These are phyloP conservation scores for Aspergillus piperis DNA, from an alignment of 2,329 filamentous ascomycete genomes.

Conservation along the genomic window DNA sequence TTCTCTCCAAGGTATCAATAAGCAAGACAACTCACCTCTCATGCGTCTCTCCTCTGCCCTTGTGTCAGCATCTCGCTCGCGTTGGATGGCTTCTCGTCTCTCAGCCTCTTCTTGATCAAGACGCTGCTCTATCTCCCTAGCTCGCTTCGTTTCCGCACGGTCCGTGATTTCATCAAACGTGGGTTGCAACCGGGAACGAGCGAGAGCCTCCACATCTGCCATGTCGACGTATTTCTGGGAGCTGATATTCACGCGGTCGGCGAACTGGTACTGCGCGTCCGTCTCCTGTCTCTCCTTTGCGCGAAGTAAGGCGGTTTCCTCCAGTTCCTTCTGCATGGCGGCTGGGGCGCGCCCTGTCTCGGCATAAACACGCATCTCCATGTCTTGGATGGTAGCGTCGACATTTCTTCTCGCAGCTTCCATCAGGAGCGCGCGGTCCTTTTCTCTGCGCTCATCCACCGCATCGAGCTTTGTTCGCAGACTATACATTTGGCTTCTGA, in stretches of 20 bases:
- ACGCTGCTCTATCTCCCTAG: conserved; percentile 63
- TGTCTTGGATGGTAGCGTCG: conserved; percentile 71
- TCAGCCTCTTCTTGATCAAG: conserved; percentile 67
- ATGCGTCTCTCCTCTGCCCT: conserved; percentile 32
- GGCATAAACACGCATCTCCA: conserved; percentile 78
- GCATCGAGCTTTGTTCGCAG: conserved; percentile 66
- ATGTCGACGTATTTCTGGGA: conserved; percentile 78
- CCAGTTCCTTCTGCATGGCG: conserved; percentile 73
- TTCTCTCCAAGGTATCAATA: too few species aligned
- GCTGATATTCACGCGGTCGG: conserved; percentile 67
- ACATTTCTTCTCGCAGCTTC: conserved; percentile 84
- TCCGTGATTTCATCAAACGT: conserved; percentile 82
- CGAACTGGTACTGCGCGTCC: conserved; percentile 59
- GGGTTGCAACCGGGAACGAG: conserved; percentile 74
- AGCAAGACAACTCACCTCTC: conserved; percentile 27
- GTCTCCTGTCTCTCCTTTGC: conserved; percentile 65
- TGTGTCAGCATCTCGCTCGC: conserved; percentile 41
- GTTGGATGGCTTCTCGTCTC: conserved; percentile 54
- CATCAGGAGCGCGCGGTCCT: conserved; percentile 73
- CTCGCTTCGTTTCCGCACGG: conserved; percentile 71
- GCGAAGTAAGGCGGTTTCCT: conserved; percentile 68
- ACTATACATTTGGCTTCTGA: conserved; percentile 76
- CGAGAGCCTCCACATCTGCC: conserved; percentile 76
- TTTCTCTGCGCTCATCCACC: conserved; percentile 53
- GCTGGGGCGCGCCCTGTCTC: conserved; percentile 74